These are phyloP conservation scores for Podospora pseudopauciseta DNA, from an alignment of 495 filamentous ascomycete species.

Conservation along the genomic window DNA sequence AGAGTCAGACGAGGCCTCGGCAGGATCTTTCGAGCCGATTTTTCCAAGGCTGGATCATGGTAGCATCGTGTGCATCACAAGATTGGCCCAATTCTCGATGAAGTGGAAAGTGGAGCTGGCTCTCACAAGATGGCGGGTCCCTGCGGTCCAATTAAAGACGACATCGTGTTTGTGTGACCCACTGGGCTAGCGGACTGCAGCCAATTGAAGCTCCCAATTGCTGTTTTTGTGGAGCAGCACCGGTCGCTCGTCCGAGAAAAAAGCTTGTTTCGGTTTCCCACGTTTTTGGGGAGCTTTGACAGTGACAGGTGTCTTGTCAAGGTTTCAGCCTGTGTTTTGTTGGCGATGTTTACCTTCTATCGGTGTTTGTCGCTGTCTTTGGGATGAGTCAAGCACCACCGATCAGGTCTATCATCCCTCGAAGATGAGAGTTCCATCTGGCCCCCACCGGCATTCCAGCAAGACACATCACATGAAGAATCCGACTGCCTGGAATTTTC, in stretches of 20 bases:
- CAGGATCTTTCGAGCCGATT: background rate
- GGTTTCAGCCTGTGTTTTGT: background rate
- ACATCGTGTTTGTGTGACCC: background rate
- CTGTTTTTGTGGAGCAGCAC: background rate
- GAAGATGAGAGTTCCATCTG: background rate
- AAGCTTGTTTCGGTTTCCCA: background rate
- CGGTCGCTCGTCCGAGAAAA: background rate
- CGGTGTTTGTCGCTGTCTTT: background rate
- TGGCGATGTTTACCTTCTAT: background rate
- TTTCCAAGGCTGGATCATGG: background rate
- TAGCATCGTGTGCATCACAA: background rate
- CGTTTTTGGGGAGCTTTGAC: background rate
- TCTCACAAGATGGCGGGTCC: background rate
- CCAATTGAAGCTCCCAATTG: background rate
- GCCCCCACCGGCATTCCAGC: background rate
- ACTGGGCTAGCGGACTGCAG: background rate
- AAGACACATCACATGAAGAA: background rate
- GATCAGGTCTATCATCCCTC: background rate
- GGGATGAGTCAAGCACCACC: too few species aligned
- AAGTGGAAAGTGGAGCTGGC: background rate
- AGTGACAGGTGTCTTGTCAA: background rate
- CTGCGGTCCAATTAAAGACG: background rate
- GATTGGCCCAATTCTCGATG: background rate
- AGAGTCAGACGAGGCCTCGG: background rate
- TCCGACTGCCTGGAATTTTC: background rate